These are phyloP conservation scores for Citrus medica DNA, from an alignment of 345 rosid species.

Conservation along the genomic window DNA sequence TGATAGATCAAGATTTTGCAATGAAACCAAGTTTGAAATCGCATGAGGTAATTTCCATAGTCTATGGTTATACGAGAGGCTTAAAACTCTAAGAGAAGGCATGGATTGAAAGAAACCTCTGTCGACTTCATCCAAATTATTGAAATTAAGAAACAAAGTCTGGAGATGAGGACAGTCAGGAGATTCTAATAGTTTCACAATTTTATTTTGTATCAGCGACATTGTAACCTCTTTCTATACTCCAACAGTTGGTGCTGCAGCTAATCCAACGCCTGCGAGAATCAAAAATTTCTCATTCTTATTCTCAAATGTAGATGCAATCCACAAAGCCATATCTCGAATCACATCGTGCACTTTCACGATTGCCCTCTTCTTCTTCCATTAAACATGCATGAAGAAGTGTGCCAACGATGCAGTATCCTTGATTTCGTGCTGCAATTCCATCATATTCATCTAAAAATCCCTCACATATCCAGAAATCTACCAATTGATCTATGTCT, in stretches of 20 bases:
- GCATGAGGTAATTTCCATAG: background rate
- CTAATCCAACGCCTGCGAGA: background rate
- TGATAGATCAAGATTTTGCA: slow-evolving; percentile 7
- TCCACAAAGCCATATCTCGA: background rate
- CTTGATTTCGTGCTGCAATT: no score
- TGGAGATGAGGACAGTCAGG: background rate
- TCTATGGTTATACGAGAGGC: background rate
- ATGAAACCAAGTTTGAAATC: slow-evolving; percentile 4
- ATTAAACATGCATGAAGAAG: no score
- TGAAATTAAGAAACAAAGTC: background rate
- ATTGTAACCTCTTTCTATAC: background rate
- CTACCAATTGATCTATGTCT: no score
- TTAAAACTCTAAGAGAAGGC: no score
- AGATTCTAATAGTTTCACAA: background rate
- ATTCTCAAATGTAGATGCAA: background rate
- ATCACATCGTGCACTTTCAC: slow-evolving; percentile 10
- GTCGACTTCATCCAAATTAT: background rate
- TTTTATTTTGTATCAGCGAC: background rate
- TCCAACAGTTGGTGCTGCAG: background rate
- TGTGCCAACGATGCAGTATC: no score
- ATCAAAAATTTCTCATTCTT: background rate
- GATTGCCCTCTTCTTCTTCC: background rate
- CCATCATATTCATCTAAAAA: no score
- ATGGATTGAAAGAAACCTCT: background rate
- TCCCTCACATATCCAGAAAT: no score